Evolutionary conservation across 306 rosid genomes (phyloP).

Genomic region (Leucaena leucocephala): DNA sequence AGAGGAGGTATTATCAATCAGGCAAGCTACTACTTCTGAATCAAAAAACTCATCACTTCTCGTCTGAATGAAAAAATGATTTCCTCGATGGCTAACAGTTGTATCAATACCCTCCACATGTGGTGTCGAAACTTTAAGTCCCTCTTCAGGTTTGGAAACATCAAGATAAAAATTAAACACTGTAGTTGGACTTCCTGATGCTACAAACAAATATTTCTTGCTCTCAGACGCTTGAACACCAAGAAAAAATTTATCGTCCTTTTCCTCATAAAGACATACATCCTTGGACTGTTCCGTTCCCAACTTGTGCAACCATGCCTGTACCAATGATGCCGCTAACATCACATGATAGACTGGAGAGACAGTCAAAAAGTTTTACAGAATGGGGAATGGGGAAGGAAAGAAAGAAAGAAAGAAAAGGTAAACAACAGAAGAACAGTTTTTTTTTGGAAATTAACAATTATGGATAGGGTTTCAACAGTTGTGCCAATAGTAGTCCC

Average conservation of each 20-base stretch:
- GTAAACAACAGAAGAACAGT: background rate
- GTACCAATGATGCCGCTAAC: constrained; percentile 31
- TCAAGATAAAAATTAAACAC: constrained; percentile 91
- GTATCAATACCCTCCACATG: constrained; percentile 80
- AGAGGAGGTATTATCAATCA: constrained; percentile 63
- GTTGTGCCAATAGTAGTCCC: too few species aligned
- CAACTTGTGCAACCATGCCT: constrained; percentile 91
- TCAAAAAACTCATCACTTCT: constrained; percentile 77
- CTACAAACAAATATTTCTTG: constrained; percentile 82
- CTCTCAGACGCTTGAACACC: constrained; percentile 82
- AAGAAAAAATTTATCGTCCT: constrained; percentile 77
- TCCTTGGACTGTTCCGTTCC: constrained; percentile 78
- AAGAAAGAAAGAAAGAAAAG: background rate
- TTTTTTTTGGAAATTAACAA: too few species aligned
- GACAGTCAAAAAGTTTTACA: background rate
- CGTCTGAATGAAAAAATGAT: constrained; percentile 75
- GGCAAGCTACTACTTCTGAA: constrained; percentile 80
- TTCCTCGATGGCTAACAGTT: constrained; percentile 78
- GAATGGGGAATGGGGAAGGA: background rate
- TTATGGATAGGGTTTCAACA: background rate
- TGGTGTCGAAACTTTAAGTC: constrained; percentile 74
- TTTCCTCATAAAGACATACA: constrained; percentile 73
- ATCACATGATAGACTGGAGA: background rate
- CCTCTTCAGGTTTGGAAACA: constrained; percentile 70
- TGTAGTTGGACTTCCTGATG: constrained; percentile 80